Conservation (phyloP, 768 basidiomycete species). For the Termitomyces titanicus region DNA sequence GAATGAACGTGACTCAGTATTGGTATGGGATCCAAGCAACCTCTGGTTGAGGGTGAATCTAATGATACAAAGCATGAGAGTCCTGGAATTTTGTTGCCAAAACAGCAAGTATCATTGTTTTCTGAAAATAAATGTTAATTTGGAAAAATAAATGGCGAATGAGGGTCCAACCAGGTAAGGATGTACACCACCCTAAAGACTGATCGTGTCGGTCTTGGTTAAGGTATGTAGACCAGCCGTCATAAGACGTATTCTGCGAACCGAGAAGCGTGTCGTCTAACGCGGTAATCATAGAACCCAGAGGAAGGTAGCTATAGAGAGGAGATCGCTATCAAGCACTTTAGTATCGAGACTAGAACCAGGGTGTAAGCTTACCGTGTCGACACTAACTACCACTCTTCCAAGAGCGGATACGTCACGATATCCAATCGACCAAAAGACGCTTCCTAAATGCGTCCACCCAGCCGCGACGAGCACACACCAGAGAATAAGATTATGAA, state of each 20-base stretch:
- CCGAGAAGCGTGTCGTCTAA: slow-evolving; percentile 61
- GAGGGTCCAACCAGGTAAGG: slow-evolving; percentile 12
- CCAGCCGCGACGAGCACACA: slow-evolving; percentile 36
- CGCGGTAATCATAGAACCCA: slow-evolving; percentile 57
- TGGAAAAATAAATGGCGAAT: slow-evolving; percentile 25
- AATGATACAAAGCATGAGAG: slow-evolving; percentile 44
- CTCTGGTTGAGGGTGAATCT: slow-evolving; percentile 24
- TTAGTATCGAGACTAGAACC: background rate
- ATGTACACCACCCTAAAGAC: slow-evolving; percentile 62
- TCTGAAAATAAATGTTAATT: background rate
- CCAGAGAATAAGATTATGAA: slow-evolving; percentile 71
- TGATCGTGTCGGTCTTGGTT: slow-evolving; percentile 11
- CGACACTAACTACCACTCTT: slow-evolving; percentile 50
- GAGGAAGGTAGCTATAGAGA: slow-evolving; percentile 48
- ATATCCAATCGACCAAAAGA: slow-evolving; percentile 42
- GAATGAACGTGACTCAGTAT: slow-evolving; percentile 36
- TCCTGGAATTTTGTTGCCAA: background rate
- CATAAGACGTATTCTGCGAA: slow-evolving; percentile 18
- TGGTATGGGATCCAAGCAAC: slow-evolving; percentile 56
- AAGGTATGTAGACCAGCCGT: slow-evolving; percentile 49
- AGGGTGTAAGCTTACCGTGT: slow-evolving; percentile 38
- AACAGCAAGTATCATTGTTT: slow-evolving; percentile 5
- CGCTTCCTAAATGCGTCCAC: slow-evolving; percentile 26
- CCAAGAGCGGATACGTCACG: slow-evolving; percentile 49
- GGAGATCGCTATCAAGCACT: slow-evolving; percentile 51